Conservation (phyloP, 2,329 filamentous ascomycete species). For the Exophiala sp. region DNA sequence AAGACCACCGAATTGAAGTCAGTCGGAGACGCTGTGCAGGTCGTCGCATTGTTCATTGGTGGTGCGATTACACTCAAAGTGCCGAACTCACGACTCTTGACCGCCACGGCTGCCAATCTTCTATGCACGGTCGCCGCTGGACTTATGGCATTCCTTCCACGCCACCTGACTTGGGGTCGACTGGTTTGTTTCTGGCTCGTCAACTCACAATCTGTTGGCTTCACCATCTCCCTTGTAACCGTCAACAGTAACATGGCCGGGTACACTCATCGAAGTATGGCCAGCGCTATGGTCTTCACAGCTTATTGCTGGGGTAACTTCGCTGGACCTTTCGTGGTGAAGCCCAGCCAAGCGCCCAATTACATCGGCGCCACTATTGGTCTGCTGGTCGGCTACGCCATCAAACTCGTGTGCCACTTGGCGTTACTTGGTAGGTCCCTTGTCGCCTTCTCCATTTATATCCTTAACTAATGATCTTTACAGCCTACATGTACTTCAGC, state of each 20-base stretch:
- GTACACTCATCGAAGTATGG: constrained; percentile 36
- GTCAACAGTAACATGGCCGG: constrained; percentile 39
- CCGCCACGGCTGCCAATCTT: constrained; percentile 34
- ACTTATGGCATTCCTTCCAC: constrained; percentile 34
- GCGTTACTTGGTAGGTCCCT: constrained; percentile 33
- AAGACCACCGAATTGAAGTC: constrained; percentile 37
- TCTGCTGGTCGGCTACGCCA: constrained; percentile 39
- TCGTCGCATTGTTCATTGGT: constrained; percentile 36
- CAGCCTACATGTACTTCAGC: constrained; percentile 35
- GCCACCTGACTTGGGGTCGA: constrained; percentile 35
- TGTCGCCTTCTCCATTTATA: neutral
- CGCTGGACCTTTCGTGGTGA: constrained; percentile 39
- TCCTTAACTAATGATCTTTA: neutral
- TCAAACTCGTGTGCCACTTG: constrained; percentile 38
- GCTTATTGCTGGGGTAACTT: constrained; percentile 43
- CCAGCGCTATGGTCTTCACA: constrained; percentile 37
- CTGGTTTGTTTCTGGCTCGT: constrained; percentile 39
- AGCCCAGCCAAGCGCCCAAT: constrained; percentile 33
- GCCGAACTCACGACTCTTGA: constrained; percentile 32
- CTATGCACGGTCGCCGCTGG: constrained; percentile 37
- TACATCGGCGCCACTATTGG: constrained; percentile 38
- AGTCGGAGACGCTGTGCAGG: constrained; percentile 39
- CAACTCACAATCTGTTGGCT: constrained; percentile 38
- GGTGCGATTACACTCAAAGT: constrained; percentile 37
- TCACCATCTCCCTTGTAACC: constrained; percentile 36